Evolutionary conservation across 139 green algal species (phyloP).

Genomic region (Pseudopediastrum boryanum): DNA sequence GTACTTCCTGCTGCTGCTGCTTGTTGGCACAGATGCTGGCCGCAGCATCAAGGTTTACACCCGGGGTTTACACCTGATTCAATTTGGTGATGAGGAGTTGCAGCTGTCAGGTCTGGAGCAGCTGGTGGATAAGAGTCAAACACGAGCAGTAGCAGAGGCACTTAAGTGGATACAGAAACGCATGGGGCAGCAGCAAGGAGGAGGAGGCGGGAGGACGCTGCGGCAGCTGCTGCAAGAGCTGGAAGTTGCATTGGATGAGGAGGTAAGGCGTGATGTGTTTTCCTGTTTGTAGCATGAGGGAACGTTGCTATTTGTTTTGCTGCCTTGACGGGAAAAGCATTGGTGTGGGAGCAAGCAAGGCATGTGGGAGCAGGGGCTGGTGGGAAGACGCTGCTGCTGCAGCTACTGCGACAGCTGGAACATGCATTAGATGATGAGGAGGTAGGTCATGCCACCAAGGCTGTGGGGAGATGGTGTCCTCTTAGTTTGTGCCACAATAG

Average conservation of each 20-base stretch:
- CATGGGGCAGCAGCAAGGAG: neutral
- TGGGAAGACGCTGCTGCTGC: no score
- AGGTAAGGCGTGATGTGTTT: slow-evolving; percentile 28
- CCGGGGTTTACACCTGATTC: slow-evolving; percentile 13
- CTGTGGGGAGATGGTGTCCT: no score
- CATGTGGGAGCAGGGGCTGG: no score
- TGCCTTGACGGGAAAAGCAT: no score
- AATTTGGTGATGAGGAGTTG: slow-evolving; percentile 44
- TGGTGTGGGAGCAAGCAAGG: no score
- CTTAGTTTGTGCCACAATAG: no score
- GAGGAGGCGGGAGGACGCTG: slow-evolving; percentile 31
- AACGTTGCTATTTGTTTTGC: no score
- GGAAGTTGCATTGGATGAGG: slow-evolving; percentile 38
- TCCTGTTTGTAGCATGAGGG: no score
- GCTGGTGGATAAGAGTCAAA: slow-evolving; percentile 67
- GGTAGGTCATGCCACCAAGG: no score
- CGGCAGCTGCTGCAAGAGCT: slow-evolving; percentile 40
- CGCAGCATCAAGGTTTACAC: slow-evolving; percentile 27
- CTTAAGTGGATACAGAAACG: slow-evolving; percentile 38
- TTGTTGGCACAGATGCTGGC: slow-evolving; percentile 40
- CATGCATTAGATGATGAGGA: no score
- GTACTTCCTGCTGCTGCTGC: neutral
- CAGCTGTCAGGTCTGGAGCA: slow-evolving; percentile 42
- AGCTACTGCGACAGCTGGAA: no score
- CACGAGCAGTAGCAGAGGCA: slow-evolving; percentile 54